Base-by-base conservation (phyloP, 805 yeast species). In the Yarrowia deformans region DNA sequence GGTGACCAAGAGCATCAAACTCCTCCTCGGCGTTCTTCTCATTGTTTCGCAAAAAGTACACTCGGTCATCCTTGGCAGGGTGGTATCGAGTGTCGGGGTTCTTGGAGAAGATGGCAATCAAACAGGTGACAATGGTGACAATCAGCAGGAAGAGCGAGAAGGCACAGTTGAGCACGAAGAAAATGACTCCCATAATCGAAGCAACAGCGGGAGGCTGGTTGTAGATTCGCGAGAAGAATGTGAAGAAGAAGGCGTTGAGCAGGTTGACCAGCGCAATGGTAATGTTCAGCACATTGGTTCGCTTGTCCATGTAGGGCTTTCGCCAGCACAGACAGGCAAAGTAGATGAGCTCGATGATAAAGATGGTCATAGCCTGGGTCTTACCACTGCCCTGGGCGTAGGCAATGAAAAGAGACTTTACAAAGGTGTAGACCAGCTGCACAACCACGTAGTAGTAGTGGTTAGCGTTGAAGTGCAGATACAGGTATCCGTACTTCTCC, bases 111-210 rank as follows among this genome's bases (percentile, higher is more conserved):
- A 90, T 71, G 9, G 90, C 87, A 74, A 87, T 79, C n/a, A 79
- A 77, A 69, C 88, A 84, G 73, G 90, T 88, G 1, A 87, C 87
- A 70, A 93, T 82, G 74, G 91, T 88, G 81, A 88, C 79, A 43
- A 93, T 73, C 77, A 93, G 83, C 73, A 93, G 81, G 67, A 91
- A 83, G 72, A 91, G 83, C 9, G 97, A 87, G 76, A 90, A 93
- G 5, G 94, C 96, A 8, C 97, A 97, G 77, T 93, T 93, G 77
- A 93, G 78, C 69, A 93, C 84, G 78, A 93, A 93, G 80, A 91
- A 93, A 1, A 93, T 83, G 87, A 97, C 90, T 0, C 96, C 98
- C 97, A 93, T 91, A 69, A 93, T 86, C 1, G 97, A 88, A 14
- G 88, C 82, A 13, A 91, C 97, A 9, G 86, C 84, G 23, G 87